Evolutionary conservation across 768 basidiomycete genomes (phyloP).

Genomic region (Cantharellus anzutake): DNA sequence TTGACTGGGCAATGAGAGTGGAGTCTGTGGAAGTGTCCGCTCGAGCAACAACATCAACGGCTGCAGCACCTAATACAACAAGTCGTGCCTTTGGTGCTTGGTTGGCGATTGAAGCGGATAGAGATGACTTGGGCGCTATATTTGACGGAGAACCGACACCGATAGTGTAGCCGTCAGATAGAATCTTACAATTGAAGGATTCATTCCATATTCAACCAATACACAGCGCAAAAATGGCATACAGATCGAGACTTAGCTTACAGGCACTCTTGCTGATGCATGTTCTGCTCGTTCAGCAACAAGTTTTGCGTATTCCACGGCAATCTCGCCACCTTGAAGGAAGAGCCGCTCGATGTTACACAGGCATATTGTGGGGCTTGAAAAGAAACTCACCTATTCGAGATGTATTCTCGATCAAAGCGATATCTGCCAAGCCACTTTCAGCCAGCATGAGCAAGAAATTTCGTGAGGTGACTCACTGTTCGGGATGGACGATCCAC

Average conservation of each 20-base stretch:
- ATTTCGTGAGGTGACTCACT: slow-evolving; percentile 26
- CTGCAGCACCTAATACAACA: slow-evolving; percentile 68
- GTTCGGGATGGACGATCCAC: slow-evolving; percentile 51
- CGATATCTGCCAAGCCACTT: slow-evolving; percentile 40
- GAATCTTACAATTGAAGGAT: background rate
- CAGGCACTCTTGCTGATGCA: background rate
- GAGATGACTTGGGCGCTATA: background rate
- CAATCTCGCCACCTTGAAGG: slow-evolving; percentile 50
- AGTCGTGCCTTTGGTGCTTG: slow-evolving; percentile 18
- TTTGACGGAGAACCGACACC: too few species aligned
- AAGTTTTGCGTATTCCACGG: slow-evolving; percentile 50
- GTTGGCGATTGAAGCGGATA: background rate
- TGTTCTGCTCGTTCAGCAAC: background rate
- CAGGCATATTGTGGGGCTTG: background rate
- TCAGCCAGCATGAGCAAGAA: background rate
- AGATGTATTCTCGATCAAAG: slow-evolving; percentile 78
- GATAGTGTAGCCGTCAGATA: background rate
- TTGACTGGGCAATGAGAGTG: slow-evolving; percentile 37
- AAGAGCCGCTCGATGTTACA: slow-evolving; percentile 1
- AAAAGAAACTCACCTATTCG: slow-evolving; percentile 36
- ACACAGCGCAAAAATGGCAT: background rate
- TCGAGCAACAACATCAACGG: slow-evolving; percentile 67
- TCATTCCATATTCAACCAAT: background rate
- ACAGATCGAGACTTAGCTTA: background rate
- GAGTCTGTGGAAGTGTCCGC: slow-evolving; percentile 17